phyloP scores from a whole-genome alignment of 1,284 basidiomycete species.

The Cutaneotrichosporon sp. region DNA sequence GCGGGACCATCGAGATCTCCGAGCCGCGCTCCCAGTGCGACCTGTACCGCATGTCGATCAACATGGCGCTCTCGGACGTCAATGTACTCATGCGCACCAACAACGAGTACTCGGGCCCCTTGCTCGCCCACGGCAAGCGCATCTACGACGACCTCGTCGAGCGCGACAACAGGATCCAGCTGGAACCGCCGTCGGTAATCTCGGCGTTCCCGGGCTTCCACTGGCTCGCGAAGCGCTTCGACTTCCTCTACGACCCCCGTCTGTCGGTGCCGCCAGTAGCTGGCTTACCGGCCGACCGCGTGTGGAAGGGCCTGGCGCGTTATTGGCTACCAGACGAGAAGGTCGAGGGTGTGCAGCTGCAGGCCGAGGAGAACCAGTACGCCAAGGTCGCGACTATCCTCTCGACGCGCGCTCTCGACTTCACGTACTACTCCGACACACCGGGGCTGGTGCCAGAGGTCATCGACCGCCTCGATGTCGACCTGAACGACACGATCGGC shows the following conservation, averaged over 20 bases:
- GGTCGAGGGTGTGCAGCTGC: slow-evolving; percentile 20
- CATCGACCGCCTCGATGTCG: slow-evolving; percentile 55
- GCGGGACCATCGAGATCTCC: slow-evolving; percentile 75
- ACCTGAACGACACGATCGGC: slow-evolving; percentile 65
- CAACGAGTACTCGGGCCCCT: slow-evolving; percentile 67
- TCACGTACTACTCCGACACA: slow-evolving; percentile 79
- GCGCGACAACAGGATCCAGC: slow-evolving; percentile 47
- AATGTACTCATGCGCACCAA: slow-evolving; percentile 73
- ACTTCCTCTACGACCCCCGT: slow-evolving; percentile 41
- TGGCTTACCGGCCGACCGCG: slow-evolving; percentile 41
- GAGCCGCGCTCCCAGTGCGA: slow-evolving; percentile 75
- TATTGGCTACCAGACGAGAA: slow-evolving; percentile 48
- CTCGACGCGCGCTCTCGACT: slow-evolving; percentile 70
- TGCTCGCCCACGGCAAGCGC: slow-evolving; percentile 66
- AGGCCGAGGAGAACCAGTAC: slow-evolving; percentile 65
- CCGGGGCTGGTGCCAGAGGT: slow-evolving; percentile 51
- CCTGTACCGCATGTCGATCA: slow-evolving; percentile 73
- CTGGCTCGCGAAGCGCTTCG: slow-evolving; percentile 39
- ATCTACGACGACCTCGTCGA: slow-evolving; percentile 63
- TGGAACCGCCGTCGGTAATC: slow-evolving; percentile 41
- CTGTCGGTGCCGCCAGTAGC: slow-evolving; percentile 41
- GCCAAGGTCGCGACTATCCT: slow-evolving; percentile 80
- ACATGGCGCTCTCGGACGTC: slow-evolving; percentile 67
- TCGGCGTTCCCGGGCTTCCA: slow-evolving; percentile 46
- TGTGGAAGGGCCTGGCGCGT: slow-evolving; percentile 56